Evolutionary conservation across 139 green algal species (phyloP).

Genomic region (Pleodorina starrii): DNA sequence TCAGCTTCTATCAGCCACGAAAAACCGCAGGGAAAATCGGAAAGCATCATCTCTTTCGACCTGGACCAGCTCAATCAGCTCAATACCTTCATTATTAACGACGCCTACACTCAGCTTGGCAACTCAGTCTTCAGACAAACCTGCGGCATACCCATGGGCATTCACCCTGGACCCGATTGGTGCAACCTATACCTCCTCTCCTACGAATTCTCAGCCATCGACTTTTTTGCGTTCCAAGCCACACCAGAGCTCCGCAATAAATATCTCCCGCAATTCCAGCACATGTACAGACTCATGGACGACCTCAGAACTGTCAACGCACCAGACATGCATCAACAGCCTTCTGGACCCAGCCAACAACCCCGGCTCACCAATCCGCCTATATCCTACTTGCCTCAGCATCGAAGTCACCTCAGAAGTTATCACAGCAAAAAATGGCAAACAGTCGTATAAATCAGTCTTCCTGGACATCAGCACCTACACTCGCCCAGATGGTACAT

Average conservation of each 20-base stretch:
- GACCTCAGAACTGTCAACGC: background rate
- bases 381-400: background rate
- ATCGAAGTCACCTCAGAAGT: background rate
- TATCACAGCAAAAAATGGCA: background rate
- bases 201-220: background rate
- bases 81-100: background rate
- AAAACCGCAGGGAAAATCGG: background rate
- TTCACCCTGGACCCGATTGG: background rate
- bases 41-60: background rate
- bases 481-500: background rate
- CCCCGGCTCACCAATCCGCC: background rate
- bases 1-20: background rate
- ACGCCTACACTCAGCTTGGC: background rate
- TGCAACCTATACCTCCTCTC: background rate
- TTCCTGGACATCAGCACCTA: background rate
- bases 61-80: background rate
- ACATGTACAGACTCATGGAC: constrained; percentile 3
- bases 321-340: background rate
- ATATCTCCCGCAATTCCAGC: background rate
- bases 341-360: background rate
- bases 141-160: background rate
- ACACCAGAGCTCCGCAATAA: background rate
- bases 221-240: background rate
- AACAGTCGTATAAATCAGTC: background rate
- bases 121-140: background rate